Evolutionary conservation across 2,329 filamentous ascomycete species (phyloP), one percentile per base, ranked within the genome.

Genomic region (Apiospora marii): DNA sequence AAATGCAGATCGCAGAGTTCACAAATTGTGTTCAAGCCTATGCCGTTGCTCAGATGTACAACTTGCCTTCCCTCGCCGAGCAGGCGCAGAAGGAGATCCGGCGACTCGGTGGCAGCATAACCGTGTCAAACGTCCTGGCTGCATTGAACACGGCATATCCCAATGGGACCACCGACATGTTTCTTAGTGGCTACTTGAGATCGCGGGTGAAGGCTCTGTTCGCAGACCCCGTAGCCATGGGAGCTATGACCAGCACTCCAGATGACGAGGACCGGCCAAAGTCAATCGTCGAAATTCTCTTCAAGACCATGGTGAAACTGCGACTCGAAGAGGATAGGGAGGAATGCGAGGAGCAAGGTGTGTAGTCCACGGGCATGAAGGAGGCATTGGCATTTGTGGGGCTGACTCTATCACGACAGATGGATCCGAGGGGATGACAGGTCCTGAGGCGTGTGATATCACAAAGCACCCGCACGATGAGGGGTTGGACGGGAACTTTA

Each of bases 31-130:
- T 76, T 48, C 73, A 69, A 43, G 72, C 72, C 16, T 78, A 77
- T 34, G 58, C 69, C 22, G 53, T 75, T 27, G 73, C 77, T 4
- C 72, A 70, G 22, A 72, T 72, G n/a, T 77, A 76, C 22, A 68
- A 75, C 7, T 64, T 79, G 1, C 61, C 70, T 4, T 37, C 43
- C 22, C 70, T 79, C 22, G 72, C 73, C n/a, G 70, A 71, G 10
- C 74, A 75, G 2, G 74, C 75, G 19, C 74, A 71, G 51, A 71
- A 53, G 27, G 76, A 79, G 69, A 78, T 78, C 53, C 71, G 75
- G 67, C 71, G 74, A 43, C 73, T 78, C 22, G 73, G 72, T 10
- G 6, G 22, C 22, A 7, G 44, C 22, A 44, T 78, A 49, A 69
- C 46, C 44, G 44, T 73, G 14, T 71, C 44, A 10, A 70, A 73